Conservation (phyloP, 2,329 filamentous ascomycete genomes). For the Arthrobotrys musiformis region DNA sequence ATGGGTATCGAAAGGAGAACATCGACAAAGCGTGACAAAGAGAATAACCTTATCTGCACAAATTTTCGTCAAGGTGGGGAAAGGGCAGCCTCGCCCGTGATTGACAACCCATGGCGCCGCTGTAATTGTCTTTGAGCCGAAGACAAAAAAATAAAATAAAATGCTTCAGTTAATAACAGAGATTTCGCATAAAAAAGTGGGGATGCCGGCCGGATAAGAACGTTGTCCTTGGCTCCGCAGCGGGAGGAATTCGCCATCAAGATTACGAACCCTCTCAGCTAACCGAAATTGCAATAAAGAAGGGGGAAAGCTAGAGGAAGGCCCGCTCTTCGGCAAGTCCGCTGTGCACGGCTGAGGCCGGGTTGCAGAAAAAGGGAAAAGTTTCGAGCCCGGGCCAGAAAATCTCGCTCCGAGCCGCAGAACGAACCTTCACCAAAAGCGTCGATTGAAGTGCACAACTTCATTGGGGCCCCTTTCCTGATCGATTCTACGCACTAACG, state of each 20-base stretch:
- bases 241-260: constrained; percentile 56
- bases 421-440: constrained; percentile 45
- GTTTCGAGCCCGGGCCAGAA: constrained; percentile 15
- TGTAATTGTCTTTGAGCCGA: constrained; percentile 35
- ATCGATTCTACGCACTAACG: background rate
- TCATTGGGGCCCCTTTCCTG: background rate
- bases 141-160: too few relatives aligned
- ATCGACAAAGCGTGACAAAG: constrained; percentile 27
- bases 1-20: constrained; percentile 19
- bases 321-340: constrained; percentile 51
- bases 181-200: constrained; percentile 24
- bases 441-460: constrained; percentile 8
- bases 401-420: constrained; percentile 44
- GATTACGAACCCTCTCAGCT: constrained; percentile 55
- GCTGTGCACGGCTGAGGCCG: constrained; percentile 33
- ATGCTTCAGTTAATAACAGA: too few relatives aligned
- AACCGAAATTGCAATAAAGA: constrained; percentile 47
- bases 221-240: constrained; percentile 45
- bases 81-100: constrained; percentile 8
- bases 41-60: constrained; percentile 39
- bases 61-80: constrained; percentile 17
- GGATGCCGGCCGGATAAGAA: constrained; percentile 47
- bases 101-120: constrained; percentile 35
- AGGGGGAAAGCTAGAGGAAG: constrained; percentile 48
- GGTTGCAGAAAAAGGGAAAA: constrained; percentile 25